A percentile compares a stretch with the other conserved stretches of the same genome.
Evolutionary conservation across 257 asterid genomes (phyloP).

Genomic region (Eustoma russellianum): DNA sequence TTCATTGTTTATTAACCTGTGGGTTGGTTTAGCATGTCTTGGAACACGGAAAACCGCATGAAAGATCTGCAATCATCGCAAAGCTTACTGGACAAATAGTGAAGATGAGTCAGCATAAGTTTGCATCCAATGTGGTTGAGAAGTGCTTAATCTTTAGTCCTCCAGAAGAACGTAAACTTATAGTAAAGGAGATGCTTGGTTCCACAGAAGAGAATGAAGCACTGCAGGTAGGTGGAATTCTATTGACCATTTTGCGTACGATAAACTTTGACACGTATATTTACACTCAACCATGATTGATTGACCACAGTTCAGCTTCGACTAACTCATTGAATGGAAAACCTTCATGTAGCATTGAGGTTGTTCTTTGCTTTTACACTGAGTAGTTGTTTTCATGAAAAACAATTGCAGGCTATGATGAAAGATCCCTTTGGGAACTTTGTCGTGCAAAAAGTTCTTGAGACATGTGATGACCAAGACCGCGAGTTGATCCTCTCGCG

Average conservation of each 20-base stretch:
- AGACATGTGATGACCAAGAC: conserved; percentile 68
- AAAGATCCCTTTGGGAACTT: conserved; percentile 88
- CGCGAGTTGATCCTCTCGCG: conserved; percentile 69
- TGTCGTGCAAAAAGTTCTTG: conserved; percentile 84
- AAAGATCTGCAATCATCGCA: conserved; percentile 54
- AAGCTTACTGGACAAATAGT: conserved; percentile 81
- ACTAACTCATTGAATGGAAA: too few relatives aligned
- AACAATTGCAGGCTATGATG: conserved; percentile 69
- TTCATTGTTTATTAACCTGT: conserved; percentile 5
- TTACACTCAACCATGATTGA: background rate
- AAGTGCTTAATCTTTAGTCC: conserved; percentile 71
- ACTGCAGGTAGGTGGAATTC: conserved; percentile 42
- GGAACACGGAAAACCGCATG: conserved; percentile 69
- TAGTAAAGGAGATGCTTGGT: conserved; percentile 86
- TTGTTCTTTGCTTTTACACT: background rate
- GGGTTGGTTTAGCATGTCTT: conserved; percentile 54
- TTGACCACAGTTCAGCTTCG: too few relatives aligned
- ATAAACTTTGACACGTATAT: background rate
- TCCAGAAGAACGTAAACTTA: conserved; percentile 55
- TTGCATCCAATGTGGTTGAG: conserved; percentile 88
- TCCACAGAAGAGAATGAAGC: conserved; percentile 82
- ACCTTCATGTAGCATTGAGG: background rate
- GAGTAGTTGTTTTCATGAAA: background rate
- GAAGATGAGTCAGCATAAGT: conserved; percentile 89
- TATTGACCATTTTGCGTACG: background rate